Percentiles rank a stretch among this genome's conserved stretches.
Conservation (phyloP, 805 yeast species). For the Pachysolen tannophilus region DNA sequence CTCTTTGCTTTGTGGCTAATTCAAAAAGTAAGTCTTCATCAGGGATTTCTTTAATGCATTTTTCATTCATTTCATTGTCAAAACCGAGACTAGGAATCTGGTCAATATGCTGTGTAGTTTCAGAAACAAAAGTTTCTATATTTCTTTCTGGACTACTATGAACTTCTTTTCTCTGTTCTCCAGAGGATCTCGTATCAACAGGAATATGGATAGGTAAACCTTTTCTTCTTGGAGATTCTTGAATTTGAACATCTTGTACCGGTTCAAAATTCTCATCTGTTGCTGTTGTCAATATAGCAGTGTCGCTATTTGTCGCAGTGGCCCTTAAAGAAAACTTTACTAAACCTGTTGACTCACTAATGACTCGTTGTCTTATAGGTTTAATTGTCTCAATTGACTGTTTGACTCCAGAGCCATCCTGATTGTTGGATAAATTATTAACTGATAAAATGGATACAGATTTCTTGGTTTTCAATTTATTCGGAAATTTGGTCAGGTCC, state of each 20-base stretch:
- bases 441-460: constrained; percentile 24
- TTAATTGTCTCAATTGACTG: constrained; percentile 14
- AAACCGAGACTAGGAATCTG: no score
- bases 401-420: constrained; percentile 18
- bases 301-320: neutral
- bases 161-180: no score
- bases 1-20: constrained; percentile 46
- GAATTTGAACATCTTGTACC: neutral
- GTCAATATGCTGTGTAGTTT: no score
- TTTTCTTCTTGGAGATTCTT: constrained; percentile 8
- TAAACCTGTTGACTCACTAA: constrained; percentile 44
- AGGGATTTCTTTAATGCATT: constrained; percentile 1
- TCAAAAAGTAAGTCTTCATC: constrained; percentile 22
- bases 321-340: constrained; percentile 31
- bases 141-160: neutral
- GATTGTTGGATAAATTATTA: constrained; percentile 7
- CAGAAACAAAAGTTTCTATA: no score
- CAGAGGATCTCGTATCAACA: no score
- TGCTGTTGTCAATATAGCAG: constrained; percentile 2
- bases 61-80: no score
- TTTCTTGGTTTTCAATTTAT: constrained; percentile 18
- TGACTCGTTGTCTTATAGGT: constrained; percentile 29
- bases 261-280: neutral
- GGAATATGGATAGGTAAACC: constrained; percentile 31
- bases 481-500: no score